Conservation (phyloP, 768 basidiomycete species). For the Trichaptum fuscoviolaceum region DNA sequence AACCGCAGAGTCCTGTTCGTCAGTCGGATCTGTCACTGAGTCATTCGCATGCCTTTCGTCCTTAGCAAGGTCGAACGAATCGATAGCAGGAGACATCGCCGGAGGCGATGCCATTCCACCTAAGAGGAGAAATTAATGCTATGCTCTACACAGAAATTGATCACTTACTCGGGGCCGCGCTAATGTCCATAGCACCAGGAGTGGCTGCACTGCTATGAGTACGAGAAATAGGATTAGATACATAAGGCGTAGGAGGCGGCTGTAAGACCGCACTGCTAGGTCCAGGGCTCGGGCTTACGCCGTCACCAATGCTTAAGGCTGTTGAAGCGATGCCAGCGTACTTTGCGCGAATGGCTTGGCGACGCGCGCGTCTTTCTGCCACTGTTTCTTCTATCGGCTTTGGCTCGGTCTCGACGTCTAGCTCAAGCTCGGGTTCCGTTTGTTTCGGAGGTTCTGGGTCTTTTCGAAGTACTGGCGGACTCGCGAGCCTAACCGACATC, state of each 20-base stretch:
- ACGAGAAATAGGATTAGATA: slow-evolving; percentile 63
- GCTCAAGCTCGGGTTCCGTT: slow-evolving; percentile 46
- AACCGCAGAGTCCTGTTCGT: slow-evolving; percentile 80
- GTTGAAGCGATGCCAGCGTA: slow-evolving; percentile 47
- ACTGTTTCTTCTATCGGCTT: slow-evolving; percentile 56
- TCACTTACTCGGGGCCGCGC: slow-evolving; percentile 6
- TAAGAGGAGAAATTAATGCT: not conserved
- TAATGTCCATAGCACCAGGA: slow-evolving; percentile 17
- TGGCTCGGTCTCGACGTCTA: slow-evolving; percentile 42
- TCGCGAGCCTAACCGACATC: slow-evolving; percentile 14
- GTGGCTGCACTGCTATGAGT: slow-evolving; percentile 40
- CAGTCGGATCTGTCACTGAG: slow-evolving; percentile 33
- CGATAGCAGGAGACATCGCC: slow-evolving; percentile 48
- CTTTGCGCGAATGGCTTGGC: slow-evolving; percentile 78
- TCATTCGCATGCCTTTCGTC: slow-evolving; percentile 46
- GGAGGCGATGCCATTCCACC: slow-evolving; percentile 36
- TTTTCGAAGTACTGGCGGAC: slow-evolving; percentile 12
- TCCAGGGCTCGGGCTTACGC: slow-evolving; percentile 50
- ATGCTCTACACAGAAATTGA: slow-evolving; percentile 4
- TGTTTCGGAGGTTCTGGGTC: slow-evolving; percentile 27
- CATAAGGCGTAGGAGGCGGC: slow-evolving; percentile 50
- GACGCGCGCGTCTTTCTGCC: slow-evolving; percentile 60
- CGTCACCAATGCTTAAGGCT: slow-evolving; percentile 26
- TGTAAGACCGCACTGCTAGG: slow-evolving; percentile 72
- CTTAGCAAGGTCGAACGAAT: slow-evolving; percentile 65